Percentiles rank a stretch among this genome's conserved stretches.
Conservation (phyloP, 495 filamentous ascomycete genomes). For the Aspergillus cristatus region DNA sequence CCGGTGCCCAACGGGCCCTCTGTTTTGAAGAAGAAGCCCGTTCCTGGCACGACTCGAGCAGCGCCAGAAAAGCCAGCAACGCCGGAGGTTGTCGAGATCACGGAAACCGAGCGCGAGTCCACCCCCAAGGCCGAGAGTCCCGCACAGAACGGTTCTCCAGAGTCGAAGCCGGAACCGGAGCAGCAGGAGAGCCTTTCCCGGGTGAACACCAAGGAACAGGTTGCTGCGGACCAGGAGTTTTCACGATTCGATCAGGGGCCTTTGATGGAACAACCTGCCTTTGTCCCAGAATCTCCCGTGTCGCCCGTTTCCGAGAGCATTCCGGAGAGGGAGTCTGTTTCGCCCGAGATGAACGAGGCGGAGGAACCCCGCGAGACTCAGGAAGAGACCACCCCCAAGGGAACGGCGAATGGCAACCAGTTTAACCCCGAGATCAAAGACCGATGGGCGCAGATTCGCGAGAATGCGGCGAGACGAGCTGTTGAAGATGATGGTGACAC, state of each 20-base stretch:
- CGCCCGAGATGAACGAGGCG: slow-evolving; percentile 5
- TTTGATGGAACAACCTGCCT: slow-evolving; percentile 76
- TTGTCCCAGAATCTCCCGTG: slow-evolving; percentile 55
- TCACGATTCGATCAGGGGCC: slow-evolving; percentile 87
- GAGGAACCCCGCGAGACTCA: slow-evolving; percentile 17
- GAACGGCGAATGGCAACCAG: no score
- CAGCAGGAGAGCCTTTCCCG: slow-evolving; percentile 49
- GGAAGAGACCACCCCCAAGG: slow-evolving; percentile 7
- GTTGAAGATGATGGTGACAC: slow-evolving; percentile 72
- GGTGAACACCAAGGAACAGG: slow-evolving; percentile 55
- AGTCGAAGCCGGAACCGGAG: no score
- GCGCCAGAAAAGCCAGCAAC: slow-evolving; percentile 14
- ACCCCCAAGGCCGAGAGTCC: slow-evolving; percentile 7
- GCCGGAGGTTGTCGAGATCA: slow-evolving; percentile 8
- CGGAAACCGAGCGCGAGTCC: slow-evolving; percentile 4
- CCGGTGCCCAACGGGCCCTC: slow-evolving; percentile 15
- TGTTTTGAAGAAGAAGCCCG: slow-evolving; percentile 31
- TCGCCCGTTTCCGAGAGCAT: slow-evolving; percentile 9
- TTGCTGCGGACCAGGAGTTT: slow-evolving; percentile 61
- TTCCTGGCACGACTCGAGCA: slow-evolving; percentile 11
- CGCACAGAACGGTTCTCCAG: no score
- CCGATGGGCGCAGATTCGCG: slow-evolving; percentile 90
- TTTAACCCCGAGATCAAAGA: slow-evolving; percentile 35
- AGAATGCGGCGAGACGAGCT: slow-evolving; percentile 80
- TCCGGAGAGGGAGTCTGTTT: no score